These are phyloP conservation scores for Hyphodiscus sp. DNA, from an alignment of 2,329 filamentous ascomycete species.

Conservation along the genomic window DNA sequence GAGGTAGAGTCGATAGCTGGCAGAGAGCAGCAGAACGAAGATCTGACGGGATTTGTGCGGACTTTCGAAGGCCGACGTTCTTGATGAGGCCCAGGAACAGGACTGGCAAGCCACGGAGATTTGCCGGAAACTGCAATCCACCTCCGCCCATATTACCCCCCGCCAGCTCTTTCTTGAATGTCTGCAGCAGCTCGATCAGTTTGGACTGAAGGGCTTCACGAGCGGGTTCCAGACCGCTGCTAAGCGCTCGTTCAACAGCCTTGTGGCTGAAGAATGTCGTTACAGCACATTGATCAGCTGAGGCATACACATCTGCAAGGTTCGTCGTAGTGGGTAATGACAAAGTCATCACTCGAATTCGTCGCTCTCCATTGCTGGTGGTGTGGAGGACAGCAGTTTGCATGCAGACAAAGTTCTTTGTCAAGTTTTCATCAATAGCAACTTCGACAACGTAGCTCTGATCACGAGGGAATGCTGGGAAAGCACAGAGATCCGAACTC, in stretches of 20 bases:
- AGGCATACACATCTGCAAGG: constrained; percentile 86
- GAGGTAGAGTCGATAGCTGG: constrained; percentile 84
- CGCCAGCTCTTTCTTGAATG: constrained; percentile 93
- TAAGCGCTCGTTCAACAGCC: constrained; percentile 83
- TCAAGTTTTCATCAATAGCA: constrained; percentile 90
- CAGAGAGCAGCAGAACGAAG: constrained; percentile 89
- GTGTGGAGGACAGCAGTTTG: constrained; percentile 95
- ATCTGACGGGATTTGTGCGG: constrained; percentile 88
- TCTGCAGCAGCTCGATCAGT: constrained; percentile 84
- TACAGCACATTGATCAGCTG: constrained; percentile 89
- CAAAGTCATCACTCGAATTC: constrained; percentile 90
- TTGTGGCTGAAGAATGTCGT: constrained; percentile 96
- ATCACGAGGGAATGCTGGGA: constrained; percentile 94
- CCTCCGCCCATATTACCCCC: constrained; percentile 91
- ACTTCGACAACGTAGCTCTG: constrained; percentile 98
- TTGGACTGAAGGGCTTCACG: constrained; percentile 88
- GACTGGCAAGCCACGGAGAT: constrained; percentile 79
- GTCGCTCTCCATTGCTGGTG: constrained; percentile 92
- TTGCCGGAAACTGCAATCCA: constrained; percentile 88
- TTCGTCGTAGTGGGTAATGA: constrained; percentile 88
- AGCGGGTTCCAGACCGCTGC: constrained; percentile 81
- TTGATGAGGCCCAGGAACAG: constrained; percentile 94
- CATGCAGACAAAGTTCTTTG: constrained; percentile 85
- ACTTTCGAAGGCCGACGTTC: constrained; percentile 89
- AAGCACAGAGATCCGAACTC: constrained; percentile 93